A percentile compares a stretch with the other conserved stretches of the same genome.
These are phyloP conservation scores for Boletus edulis DNA, from an alignment of 768 basidiomycete genomes.

Conservation along the genomic window DNA sequence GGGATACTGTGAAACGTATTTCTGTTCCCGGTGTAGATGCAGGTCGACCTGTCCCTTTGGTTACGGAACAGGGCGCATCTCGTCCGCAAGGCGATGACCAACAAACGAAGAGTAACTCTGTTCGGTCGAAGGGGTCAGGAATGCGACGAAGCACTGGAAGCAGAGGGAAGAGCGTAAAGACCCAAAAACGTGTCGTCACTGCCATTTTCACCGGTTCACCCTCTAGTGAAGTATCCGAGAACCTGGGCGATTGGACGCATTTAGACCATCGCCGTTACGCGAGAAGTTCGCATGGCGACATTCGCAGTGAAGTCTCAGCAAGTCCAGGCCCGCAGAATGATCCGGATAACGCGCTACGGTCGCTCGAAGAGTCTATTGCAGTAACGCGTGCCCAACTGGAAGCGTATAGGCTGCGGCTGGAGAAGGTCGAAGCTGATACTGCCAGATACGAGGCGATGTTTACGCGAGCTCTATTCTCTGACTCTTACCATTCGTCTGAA, in stretches of 20 bases:
- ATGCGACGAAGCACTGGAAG: constrained; percentile 5
- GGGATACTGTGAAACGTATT: constrained; percentile 31
- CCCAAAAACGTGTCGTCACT: constrained; percentile 25
- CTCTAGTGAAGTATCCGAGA: neutral
- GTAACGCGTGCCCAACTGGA: constrained; percentile 26
- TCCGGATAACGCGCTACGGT: constrained; percentile 8
- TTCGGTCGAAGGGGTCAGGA: constrained; percentile 1
- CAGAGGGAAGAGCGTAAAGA: constrained; percentile 4
- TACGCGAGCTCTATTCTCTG: neutral
- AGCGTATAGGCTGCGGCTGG: constrained; percentile 25
- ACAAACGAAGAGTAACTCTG: neutral
- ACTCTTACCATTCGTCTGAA: neutral
- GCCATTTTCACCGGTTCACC: constrained; percentile 28
- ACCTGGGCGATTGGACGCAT: neutral
- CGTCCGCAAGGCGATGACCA: neutral
- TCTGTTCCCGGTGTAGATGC: constrained; percentile 3
- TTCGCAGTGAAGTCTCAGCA: neutral
- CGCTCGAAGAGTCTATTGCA: constrained; percentile 25
- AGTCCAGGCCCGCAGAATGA: neutral
- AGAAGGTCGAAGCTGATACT: constrained; percentile 25
- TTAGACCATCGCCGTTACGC: neutral
- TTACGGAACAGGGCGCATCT: neutral
- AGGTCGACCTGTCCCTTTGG: neutral
- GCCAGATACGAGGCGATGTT: constrained; percentile 11
- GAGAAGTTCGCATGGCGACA: neutral